Evolutionary conservation across 106 monocot species (phyloP).

Genomic region (Xerophyta viscosa): DNA sequence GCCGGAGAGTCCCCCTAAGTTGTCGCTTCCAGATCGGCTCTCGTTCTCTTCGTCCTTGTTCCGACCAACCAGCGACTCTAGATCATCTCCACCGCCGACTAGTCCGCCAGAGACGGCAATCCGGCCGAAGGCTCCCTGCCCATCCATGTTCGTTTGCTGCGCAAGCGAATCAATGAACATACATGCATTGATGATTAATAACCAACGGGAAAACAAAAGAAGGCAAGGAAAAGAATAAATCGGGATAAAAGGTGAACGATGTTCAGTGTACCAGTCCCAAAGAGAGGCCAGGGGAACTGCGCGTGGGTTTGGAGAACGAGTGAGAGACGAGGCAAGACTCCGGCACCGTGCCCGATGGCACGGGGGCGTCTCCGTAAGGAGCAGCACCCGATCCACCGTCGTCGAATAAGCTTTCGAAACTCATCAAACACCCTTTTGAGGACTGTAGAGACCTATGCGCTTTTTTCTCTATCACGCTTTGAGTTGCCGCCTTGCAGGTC

Average conservation of each 20-base stretch:
- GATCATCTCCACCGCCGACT: slow-evolving; percentile 17
- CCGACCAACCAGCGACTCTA: slow-evolving; percentile 8
- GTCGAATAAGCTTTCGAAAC: slow-evolving; percentile 61
- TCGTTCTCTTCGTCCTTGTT: slow-evolving; percentile 70
- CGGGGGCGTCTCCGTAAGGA: background rate
- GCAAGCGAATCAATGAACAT: background rate
- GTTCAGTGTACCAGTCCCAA: slow-evolving; percentile 82
- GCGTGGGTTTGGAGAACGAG: slow-evolving; percentile 18
- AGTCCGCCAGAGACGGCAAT: slow-evolving; percentile 7
- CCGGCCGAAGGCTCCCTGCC: slow-evolving; percentile 16
- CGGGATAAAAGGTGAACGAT: background rate
- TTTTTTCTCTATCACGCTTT: background rate
- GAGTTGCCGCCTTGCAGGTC: background rate
- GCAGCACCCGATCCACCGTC: slow-evolving; percentile 12
- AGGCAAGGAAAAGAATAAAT: background rate
- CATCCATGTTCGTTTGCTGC: slow-evolving; percentile 58
- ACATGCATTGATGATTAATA: too few species aligned
- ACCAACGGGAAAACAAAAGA: slow-evolving; percentile 2
- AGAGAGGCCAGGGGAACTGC: slow-evolving; percentile 50
- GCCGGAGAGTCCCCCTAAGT: slow-evolving; percentile 64
- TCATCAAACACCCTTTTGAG: slow-evolving; percentile 30
- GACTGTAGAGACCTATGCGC: background rate
- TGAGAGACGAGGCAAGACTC: slow-evolving; percentile 15
- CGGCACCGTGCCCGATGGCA: slow-evolving; percentile 12
- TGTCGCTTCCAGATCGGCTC: slow-evolving; percentile 74